Conservation (phyloP, 1,284 basidiomycete species). For the Apiotrichum sp. region DNA sequence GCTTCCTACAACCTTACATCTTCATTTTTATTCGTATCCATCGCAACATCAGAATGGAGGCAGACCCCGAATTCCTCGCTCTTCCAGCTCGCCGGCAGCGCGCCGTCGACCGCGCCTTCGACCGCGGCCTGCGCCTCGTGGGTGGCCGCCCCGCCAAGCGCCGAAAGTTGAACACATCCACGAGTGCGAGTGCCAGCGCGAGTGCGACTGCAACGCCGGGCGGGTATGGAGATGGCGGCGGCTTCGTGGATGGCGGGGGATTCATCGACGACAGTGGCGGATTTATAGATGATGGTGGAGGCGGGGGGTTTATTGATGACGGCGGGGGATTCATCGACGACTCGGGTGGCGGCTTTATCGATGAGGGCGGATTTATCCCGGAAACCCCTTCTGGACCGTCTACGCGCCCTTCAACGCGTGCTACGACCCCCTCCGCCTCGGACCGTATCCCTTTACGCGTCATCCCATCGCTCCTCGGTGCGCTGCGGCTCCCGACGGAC, state of each 20-base stretch:
- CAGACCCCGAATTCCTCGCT: slow-evolving; percentile 43
- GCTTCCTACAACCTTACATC: too few relatives aligned
- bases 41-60: slow-evolving; percentile 10
- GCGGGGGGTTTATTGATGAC: slow-evolving; percentile 10
- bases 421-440: too few relatives aligned
- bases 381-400: too few relatives aligned
- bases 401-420: too few relatives aligned
- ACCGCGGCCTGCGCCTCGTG: slow-evolving; percentile 20
- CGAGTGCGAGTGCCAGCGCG: too few relatives aligned
- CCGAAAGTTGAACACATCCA: background rate
- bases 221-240: slow-evolving; percentile 1
- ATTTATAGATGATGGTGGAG: slow-evolving; percentile 1
- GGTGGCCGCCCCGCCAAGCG: slow-evolving; percentile 6
- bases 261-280: background rate
- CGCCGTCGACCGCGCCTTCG: slow-evolving; percentile 39
- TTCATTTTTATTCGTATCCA: background rate
- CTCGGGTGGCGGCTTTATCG: slow-evolving; percentile 13
- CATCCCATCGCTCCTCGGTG: slow-evolving; percentile 30
- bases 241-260: too few relatives aligned
- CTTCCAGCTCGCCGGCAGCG: slow-evolving; percentile 26
- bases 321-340: slow-evolving; percentile 20
- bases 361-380: slow-evolving; percentile 8
- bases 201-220: too few relatives aligned
- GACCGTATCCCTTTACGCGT: slow-evolving; percentile 29
- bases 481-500: slow-evolving; percentile 39